phyloP scores from a whole-genome alignment of 148 eudicot species.

The Euryodendron excelsum region DNA sequence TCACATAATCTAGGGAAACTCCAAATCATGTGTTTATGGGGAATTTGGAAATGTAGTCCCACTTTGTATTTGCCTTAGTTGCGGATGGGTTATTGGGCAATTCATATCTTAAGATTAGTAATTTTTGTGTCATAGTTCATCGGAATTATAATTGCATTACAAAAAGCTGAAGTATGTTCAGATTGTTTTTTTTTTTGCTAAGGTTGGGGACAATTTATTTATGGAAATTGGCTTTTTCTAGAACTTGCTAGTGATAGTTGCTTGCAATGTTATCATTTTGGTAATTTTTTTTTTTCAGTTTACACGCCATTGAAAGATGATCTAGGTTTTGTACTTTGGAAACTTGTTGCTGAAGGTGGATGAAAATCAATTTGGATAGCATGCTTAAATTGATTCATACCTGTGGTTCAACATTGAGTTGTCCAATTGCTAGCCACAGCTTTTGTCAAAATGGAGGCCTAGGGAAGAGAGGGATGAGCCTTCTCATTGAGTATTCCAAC shows the following conservation, averaged over 20 bases:
- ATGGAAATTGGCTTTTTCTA: background rate
- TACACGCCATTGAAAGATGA: no score
- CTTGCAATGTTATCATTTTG: background rate
- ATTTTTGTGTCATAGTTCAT: background rate
- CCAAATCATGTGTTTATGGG: background rate
- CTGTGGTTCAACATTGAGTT: background rate
- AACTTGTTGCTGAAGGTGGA: background rate
- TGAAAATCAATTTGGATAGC: background rate
- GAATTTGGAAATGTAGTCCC: background rate
- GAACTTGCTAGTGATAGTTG: background rate
- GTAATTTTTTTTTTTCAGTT: no score
- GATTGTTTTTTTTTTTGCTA: background rate
- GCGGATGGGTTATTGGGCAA: constrained; percentile 2
- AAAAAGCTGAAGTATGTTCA: background rate
- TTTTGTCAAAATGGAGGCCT: background rate
- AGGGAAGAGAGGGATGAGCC: background rate
- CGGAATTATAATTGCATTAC: background rate
- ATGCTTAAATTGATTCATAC: background rate
- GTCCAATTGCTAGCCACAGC: background rate
- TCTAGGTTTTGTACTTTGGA: background rate
- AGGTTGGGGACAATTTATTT: background rate
- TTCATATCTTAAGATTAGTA: background rate
- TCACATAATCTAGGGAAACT: background rate
- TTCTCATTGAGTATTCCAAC: background rate
- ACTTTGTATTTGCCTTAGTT: background rate